Base-by-base conservation (phyloP, 2,329 filamentous ascomycete species). In the Colletotrichum cordylinicola region DNA sequence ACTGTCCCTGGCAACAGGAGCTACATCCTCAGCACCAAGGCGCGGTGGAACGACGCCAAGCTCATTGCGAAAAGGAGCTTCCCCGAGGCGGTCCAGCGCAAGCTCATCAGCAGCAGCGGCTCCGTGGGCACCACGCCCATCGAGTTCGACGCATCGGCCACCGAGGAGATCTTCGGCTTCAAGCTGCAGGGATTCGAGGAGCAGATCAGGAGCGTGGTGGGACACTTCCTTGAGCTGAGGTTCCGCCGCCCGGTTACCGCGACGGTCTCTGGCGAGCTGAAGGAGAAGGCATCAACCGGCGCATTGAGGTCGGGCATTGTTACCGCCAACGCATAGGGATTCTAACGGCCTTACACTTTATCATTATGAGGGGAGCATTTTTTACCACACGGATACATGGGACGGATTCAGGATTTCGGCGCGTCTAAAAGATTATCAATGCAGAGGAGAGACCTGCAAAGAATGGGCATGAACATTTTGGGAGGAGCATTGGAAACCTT, bases 1-100 rank as follows among this genome's bases (percentile, higher is more conserved):
- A 76, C 77, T 2, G 77, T 86, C 7, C 74, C 81, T 2, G 82
- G 82, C 8, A 82, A 82, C 64, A 79, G 82, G 72, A 80, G 83
- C 77, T 83, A 84, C 74, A 81, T 85, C 35, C 74, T 76, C 37
- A 76, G 74, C 58, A 76, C 74, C 6, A 60, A 39, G 52, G 60
- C 74, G 15, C 70, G 74, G 18, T 88, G 85, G 86, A 83, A 85
- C 60, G 84, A 86, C 29, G 81, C 83, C 1, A 83, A 84, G 60
- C 81, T 82, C 21, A 84, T 87, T 65, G 84, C 83, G 6, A 80
- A 82, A 61, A 74, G 79, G 24, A 78, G 78, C 33, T 87, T 77
- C 27, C 73, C 73, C 52, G 73, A 77, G 52, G 69, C 69, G 18
- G 74, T 76, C 13, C 65, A 77, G 60, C 60, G 69, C n/a, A 61